Conservation (phyloP, 164 flowering plant species). For the Vitis rupestris region DNA sequence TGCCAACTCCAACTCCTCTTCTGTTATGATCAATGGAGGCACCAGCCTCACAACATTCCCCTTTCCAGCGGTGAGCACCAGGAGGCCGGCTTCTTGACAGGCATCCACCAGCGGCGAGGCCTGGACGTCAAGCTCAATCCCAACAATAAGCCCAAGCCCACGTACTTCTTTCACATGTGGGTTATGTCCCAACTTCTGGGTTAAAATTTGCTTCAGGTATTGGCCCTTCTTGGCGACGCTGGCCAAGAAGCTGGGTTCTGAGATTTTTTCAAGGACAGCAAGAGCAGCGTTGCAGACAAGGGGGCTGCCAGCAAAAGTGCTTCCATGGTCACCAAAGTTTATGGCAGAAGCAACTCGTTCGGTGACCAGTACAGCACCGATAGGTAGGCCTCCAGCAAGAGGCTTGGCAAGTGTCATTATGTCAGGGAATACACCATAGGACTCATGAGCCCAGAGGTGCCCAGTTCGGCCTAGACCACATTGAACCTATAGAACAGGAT, state of each 20-base stretch:
- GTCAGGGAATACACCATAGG: conserved; percentile 70
- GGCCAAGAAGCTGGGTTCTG: conserved; percentile 55
- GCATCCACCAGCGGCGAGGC: conserved; percentile 79
- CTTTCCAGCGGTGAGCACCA: conserved; percentile 85
- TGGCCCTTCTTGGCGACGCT: conserved; percentile 69
- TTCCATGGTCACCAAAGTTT: conserved; percentile 77
- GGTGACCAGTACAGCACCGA: conserved; percentile 73
- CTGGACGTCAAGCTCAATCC: conserved; percentile 77
- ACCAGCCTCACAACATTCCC: conserved; percentile 89
- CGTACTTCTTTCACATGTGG: conserved; percentile 75
- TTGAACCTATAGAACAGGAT: conserved; percentile 56
- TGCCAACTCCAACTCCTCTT: conserved; percentile 61
- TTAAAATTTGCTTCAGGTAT: conserved; percentile 46
- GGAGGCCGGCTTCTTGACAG: conserved; percentile 71
- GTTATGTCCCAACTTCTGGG: conserved; percentile 53
- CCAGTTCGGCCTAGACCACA: conserved; percentile 92
- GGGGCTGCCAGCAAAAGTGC: conserved; percentile 89
- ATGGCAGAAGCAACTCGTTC: conserved; percentile 72
- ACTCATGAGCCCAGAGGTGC: conserved; percentile 81
- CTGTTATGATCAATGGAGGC: conserved; percentile 80
- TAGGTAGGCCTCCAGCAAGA: conserved; percentile 94
- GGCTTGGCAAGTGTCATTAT: conserved; percentile 95
- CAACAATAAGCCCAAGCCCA: conserved; percentile 75
- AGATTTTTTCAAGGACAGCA: conserved; percentile 66
- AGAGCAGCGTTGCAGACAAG: conserved; percentile 72